phyloP scores from a whole-genome alignment of 805 yeast genomes.

The Hyphopichia homilentoma region DNA sequence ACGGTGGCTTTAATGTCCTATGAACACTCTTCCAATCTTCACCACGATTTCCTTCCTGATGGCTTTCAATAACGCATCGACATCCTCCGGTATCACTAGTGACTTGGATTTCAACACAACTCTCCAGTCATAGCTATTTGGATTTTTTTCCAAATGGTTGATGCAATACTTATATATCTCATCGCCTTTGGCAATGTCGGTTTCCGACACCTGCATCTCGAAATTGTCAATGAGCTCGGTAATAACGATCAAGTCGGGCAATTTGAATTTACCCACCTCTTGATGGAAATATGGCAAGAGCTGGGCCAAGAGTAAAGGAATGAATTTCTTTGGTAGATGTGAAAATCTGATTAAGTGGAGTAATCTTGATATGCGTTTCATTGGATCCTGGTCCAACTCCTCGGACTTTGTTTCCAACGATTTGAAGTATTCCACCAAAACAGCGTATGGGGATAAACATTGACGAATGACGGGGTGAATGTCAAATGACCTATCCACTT shows the following conservation, averaged over 20 bases:
- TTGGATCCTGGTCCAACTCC: slow-evolving; percentile 1
- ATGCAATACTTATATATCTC: slow-evolving; percentile 29
- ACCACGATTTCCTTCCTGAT: slow-evolving; percentile 31
- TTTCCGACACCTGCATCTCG: slow-evolving; percentile 19
- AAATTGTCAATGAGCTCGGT: slow-evolving; percentile 38
- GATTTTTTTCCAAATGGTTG: slow-evolving; percentile 14
- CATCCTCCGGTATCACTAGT: slow-evolving; percentile 19
- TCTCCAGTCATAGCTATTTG: slow-evolving; percentile 36
- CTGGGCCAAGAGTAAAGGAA: slow-evolving; percentile 48
- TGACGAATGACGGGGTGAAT: slow-evolving; percentile 61
- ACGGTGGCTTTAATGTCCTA: slow-evolving; percentile 12
- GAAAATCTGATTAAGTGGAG: slow-evolving; percentile 43
- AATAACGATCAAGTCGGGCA: slow-evolving; percentile 31
- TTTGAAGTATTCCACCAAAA: slow-evolving; percentile 49
- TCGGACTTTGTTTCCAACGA: slow-evolving; percentile 22
- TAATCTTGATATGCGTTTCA: slow-evolving; percentile 42
- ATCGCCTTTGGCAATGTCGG: slow-evolving; percentile 26
- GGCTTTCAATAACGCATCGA: slow-evolving; percentile 19
- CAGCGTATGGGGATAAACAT: slow-evolving; percentile 68
- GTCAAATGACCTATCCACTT: slow-evolving; percentile 28
- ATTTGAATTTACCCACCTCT: slow-evolving; percentile 12
- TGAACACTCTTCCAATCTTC: slow-evolving; percentile 34
- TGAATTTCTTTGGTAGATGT: slow-evolving; percentile 45
- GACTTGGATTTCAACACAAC: slow-evolving; percentile 12
- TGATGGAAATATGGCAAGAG: slow-evolving; percentile 37